Percentiles rank a stretch among this genome's conserved stretches.
phyloP scores from a whole-genome alignment of 805 yeast genomes.

The Barnettozyma vustinii region DNA sequence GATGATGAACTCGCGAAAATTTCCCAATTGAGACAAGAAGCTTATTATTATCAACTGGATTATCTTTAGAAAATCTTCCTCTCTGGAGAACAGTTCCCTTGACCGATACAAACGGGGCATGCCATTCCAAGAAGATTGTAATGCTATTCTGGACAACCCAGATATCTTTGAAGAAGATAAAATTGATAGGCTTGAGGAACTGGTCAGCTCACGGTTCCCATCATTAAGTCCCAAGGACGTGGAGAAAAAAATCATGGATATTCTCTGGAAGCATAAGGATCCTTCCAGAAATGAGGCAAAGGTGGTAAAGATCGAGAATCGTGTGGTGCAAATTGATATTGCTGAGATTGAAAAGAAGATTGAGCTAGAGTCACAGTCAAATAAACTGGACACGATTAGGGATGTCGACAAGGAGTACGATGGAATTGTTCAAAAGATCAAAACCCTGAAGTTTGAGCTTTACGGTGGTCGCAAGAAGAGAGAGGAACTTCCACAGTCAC shows the following conservation, averaged over 20 bases:
- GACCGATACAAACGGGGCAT: not conserved
- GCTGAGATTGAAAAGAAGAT: constrained; percentile 24
- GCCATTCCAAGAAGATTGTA: constrained; percentile 26
- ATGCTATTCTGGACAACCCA: constrained; percentile 28
- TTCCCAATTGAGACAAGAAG: not conserved
- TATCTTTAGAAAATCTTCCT: not conserved
- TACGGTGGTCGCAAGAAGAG: constrained; percentile 12
- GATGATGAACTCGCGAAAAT: not conserved
- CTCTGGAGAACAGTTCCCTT: not conserved
- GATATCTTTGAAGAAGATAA: constrained; percentile 33
- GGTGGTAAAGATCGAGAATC: constrained; percentile 20
- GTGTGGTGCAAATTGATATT: constrained; percentile 17
- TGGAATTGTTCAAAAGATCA: constrained; percentile 17
- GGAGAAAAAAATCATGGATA: constrained; percentile 34
- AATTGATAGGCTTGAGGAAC: constrained; percentile 32
- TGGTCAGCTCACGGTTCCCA: constrained; percentile 23
- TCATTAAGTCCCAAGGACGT: constrained; percentile 19
- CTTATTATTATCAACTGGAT: too few species aligned
- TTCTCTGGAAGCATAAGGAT: constrained; percentile 37
- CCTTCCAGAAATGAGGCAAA: constrained; percentile 20
- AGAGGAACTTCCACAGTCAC: constrained; percentile 16
- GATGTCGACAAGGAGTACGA: constrained; percentile 13
- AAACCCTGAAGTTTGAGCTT: constrained; percentile 15
- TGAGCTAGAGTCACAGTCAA: constrained; percentile 21
- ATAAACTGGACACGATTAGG: constrained; percentile 14